These are phyloP conservation scores for Penicillium rolfsii DNA, from an alignment of 2,329 filamentous ascomycete genomes.

Conservation along the genomic window DNA sequence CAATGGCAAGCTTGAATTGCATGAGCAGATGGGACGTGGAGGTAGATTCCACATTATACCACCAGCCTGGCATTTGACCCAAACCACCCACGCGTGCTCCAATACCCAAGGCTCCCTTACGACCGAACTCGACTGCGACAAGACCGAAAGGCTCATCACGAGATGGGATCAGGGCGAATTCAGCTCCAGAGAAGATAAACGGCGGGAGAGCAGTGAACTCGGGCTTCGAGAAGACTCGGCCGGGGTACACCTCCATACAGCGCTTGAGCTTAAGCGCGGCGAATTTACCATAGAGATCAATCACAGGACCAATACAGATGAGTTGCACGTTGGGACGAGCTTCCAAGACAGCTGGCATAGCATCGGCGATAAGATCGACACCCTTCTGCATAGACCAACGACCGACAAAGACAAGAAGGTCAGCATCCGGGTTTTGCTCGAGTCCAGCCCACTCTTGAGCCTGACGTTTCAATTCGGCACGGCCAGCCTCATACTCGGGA, in stretches of 20 bases:
- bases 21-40: conserved; percentile 65
- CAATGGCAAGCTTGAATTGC: conserved; percentile 67
- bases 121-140: conserved; percentile 69
- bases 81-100: conserved; percentile 68
- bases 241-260: conserved; percentile 68
- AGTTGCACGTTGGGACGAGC: conserved; percentile 63
- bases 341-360: conserved; percentile 66
- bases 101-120: conserved; percentile 69
- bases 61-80: conserved; percentile 71
- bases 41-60: conserved; percentile 69
- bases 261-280: conserved; percentile 66
- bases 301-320: conserved; percentile 67
- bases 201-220: conserved; percentile 69
- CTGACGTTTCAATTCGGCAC: conserved; percentile 60
- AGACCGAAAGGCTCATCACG: conserved; percentile 71
- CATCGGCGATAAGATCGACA: conserved; percentile 69
- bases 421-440: conserved; percentile 63
- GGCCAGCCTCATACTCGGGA: conserved; percentile 56
- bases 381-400: conserved; percentile 72
- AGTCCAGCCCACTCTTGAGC: conserved; percentile 70
- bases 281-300: conserved; percentile 70
- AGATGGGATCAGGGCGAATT: conserved; percentile 69
- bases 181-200: conserved; percentile 68
- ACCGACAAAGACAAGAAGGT: conserved; percentile 69
- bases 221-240: conserved; percentile 67